A percentile compares a stretch with the other conserved stretches of the same genome.
Conservation (phyloP, 2,329 filamentous ascomycete species). For the Falciphora oryzae region DNA sequence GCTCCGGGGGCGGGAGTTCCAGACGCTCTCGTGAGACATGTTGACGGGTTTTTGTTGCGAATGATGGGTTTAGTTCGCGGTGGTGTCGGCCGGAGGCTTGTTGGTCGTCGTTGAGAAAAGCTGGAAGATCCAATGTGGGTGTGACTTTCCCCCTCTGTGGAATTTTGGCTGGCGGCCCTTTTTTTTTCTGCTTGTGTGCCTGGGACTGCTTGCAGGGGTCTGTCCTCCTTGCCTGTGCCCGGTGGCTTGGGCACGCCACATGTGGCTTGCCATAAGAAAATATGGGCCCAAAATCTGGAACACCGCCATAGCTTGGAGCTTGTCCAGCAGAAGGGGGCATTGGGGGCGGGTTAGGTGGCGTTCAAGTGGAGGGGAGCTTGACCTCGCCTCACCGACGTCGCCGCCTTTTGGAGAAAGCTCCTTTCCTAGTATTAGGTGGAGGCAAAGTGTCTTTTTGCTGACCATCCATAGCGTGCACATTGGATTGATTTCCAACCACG, state of each 20-base stretch:
- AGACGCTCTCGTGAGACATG: slow-evolving; percentile 86
- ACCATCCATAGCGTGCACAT: background rate
- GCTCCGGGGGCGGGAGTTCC: slow-evolving; percentile 95
- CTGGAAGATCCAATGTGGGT: background rate
- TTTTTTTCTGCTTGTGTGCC: slow-evolving; percentile 6
- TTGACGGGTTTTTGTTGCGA: slow-evolving; percentile 31
- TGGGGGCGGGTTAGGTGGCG: too few relatives aligned
- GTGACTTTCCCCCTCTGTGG: background rate
- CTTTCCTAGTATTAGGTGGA: background rate
- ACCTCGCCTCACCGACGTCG: background rate
- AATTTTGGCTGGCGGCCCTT: slow-evolving; percentile 4
- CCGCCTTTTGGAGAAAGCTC: background rate
- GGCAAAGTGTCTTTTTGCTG: background rate
- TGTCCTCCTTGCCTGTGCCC: background rate
- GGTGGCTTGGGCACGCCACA: background rate
- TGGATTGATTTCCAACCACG: slow-evolving; percentile 1
- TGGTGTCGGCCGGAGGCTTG: background rate
- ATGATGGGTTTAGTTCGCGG: background rate
- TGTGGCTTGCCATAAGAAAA: background rate
- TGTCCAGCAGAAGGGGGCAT: too few relatives aligned
- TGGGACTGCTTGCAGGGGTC: background rate
- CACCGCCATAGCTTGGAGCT: background rate
- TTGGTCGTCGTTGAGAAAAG: background rate
- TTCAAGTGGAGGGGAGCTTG: background rate
- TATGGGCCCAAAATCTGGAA: background rate